Percentiles rank a stretch among this genome's conserved stretches.
phyloP scores from a whole-genome alignment of 768 basidiomycete species.

The Dioszegia hungarica region DNA sequence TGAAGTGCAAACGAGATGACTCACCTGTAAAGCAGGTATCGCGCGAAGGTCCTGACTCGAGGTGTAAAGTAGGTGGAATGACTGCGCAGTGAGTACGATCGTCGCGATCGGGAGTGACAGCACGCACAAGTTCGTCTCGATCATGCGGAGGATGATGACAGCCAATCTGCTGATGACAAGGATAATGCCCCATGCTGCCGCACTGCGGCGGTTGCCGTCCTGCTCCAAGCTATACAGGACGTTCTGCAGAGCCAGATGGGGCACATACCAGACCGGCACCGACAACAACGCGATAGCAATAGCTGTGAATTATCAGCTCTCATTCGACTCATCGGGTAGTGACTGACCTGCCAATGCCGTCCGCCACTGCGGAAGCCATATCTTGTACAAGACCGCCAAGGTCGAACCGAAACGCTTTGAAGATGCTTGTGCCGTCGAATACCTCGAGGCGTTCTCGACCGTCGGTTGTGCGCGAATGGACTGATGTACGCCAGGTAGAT shows the following conservation, averaged over 20 bases:
- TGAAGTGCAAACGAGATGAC: not conserved
- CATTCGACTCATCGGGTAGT: too few relatives aligned
- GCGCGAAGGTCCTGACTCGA: slow-evolving; percentile 12
- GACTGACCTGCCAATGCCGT: slow-evolving; percentile 3
- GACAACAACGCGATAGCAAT: not conserved
- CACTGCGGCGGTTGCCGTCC: not conserved
- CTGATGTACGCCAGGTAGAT: slow-evolving; percentile 19
- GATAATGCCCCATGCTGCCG: slow-evolving; percentile 16
- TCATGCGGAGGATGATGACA: slow-evolving; percentile 4
- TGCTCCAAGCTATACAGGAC: slow-evolving; percentile 28
- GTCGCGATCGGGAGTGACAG: too few relatives aligned
- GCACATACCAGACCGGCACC: slow-evolving; percentile 30
- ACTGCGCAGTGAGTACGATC: slow-evolving; percentile 1
- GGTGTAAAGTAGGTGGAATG: slow-evolving; percentile 3
- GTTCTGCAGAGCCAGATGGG: slow-evolving; percentile 28
- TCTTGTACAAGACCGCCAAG: slow-evolving; percentile 9
- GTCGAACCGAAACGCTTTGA: slow-evolving; percentile 9
- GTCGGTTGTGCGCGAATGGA: slow-evolving; percentile 22
- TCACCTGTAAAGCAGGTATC: slow-evolving; percentile 28
- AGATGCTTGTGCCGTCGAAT: not conserved
- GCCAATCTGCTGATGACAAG: slow-evolving; percentile 12
- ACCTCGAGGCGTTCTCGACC: slow-evolving; percentile 10
- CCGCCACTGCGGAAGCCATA: slow-evolving; percentile 23
- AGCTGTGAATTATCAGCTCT: not conserved
- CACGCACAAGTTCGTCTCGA: slow-evolving; percentile 19